Percentiles rank a stretch among this genome's conserved stretches.
Evolutionary conservation across 441 rosid species (phyloP).

Genomic region (Eugenia klotzschiana): DNA sequence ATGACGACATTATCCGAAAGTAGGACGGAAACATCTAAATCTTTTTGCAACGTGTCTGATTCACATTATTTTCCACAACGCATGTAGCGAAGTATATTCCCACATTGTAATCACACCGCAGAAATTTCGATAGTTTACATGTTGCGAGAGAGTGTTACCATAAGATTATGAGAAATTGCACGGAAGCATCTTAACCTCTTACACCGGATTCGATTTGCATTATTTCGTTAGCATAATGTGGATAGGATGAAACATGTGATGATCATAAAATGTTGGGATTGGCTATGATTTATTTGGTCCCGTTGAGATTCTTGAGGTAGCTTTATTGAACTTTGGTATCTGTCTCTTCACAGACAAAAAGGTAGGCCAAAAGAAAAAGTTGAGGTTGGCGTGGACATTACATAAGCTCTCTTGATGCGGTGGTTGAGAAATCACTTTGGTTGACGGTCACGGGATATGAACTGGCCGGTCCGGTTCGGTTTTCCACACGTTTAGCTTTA

Average conservation of each 20-base stretch:
- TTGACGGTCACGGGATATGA: not conserved
- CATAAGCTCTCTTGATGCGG: too few relatives aligned
- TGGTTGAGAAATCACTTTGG: not conserved
- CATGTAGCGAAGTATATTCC: not conserved
- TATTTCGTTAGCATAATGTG: not conserved
- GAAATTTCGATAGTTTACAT: not conserved
- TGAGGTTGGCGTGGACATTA: too few relatives aligned
- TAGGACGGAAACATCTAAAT: not conserved
- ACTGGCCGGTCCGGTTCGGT: not conserved
- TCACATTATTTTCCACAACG: not conserved
- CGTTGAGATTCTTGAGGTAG: not conserved
- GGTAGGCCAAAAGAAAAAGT: too few relatives aligned
- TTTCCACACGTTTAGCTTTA: not conserved
- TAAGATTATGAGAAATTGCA: not conserved
- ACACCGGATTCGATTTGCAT: not conserved
- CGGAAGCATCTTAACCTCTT: not conserved
- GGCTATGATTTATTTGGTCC: too few relatives aligned
- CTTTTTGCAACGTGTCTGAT: not conserved
- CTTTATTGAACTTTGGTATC: not conserved
- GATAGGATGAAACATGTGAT: not conserved
- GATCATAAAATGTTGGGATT: not conserved
- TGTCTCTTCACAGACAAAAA: not conserved
- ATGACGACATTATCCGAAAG: not conserved
- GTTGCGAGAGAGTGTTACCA: not conserved
- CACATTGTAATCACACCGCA: not conserved